phyloP scores from a whole-genome alignment of 1,284 basidiomycete species.

The Moesziomyces antarcticus region DNA sequence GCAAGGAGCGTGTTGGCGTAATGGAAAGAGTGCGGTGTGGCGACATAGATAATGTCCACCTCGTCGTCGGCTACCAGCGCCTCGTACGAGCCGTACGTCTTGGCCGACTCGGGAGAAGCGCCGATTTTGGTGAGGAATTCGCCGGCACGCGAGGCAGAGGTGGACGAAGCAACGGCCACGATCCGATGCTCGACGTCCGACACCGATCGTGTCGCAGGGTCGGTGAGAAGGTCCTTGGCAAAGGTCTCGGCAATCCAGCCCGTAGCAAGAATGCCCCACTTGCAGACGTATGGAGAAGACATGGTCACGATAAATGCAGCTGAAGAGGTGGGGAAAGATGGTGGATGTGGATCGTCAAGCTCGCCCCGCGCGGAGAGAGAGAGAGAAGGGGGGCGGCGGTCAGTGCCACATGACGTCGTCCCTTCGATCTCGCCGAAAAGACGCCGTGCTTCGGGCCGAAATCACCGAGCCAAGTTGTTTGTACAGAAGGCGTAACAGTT shows the following conservation, averaged over 20 bases:
- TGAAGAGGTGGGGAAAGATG: background rate
- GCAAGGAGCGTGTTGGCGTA: slow-evolving; percentile 81
- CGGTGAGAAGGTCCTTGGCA: slow-evolving; percentile 67
- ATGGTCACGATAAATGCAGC: background rate
- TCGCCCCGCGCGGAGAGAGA: background rate
- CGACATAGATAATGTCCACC: slow-evolving; percentile 70
- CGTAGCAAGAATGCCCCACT: slow-evolving; percentile 59
- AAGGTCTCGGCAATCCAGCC: slow-evolving; percentile 65
- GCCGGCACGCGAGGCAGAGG: slow-evolving; percentile 76
- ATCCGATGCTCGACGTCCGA: slow-evolving; percentile 81
- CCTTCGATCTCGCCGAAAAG: background rate
- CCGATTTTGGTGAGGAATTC: slow-evolving; percentile 75
- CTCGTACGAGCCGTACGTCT: slow-evolving; percentile 80
- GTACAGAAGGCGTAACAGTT: too few species aligned
- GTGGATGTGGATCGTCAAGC: too few species aligned
- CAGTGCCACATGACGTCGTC: background rate
- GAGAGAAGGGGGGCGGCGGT: background rate
- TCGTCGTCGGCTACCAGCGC: slow-evolving; percentile 80
- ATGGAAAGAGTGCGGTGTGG: slow-evolving; percentile 87
- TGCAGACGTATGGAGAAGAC: slow-evolving; percentile 31
- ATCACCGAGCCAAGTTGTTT: too few species aligned
- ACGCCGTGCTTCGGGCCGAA: slow-evolving; percentile 12
- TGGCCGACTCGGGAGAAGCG: slow-evolving; percentile 71
- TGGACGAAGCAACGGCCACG: slow-evolving; percentile 77
- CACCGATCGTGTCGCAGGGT: slow-evolving; percentile 72